These are phyloP conservation scores for Isatis lusitanica DNA, from an alignment of 441 rosid genomes.

Conservation along the genomic window DNA sequence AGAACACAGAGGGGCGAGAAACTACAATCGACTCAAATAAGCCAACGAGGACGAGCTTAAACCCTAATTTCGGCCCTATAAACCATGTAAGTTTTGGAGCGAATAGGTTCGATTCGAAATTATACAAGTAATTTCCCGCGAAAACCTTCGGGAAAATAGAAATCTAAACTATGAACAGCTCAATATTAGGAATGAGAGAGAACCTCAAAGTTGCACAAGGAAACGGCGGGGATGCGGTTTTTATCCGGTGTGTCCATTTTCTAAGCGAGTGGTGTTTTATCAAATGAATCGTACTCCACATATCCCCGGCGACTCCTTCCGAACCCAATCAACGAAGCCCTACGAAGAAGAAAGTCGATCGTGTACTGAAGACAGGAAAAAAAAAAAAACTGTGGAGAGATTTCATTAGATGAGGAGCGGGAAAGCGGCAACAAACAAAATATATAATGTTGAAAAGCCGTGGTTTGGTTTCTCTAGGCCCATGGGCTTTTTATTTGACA, in stretches of 20 bases:
- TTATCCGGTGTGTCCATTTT: conserved; percentile 62
- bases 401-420: conserved; percentile 37
- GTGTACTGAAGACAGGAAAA: not conserved
- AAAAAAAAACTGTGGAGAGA: conserved; percentile 17
- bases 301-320: not conserved
- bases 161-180: not conserved
- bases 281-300: not conserved
- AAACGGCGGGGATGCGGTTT: conserved; percentile 39
- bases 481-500: not conserved
- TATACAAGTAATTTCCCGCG: not conserved
- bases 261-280: conserved; percentile 2
- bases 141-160: not conserved
- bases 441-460: not conserved
- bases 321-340: not conserved
- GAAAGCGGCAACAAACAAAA: conserved; percentile 33
- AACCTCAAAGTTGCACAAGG: conserved; percentile 52
- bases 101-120: no score
- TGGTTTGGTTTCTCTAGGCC: conserved; percentile 3
- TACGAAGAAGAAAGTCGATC: conserved; percentile 13
- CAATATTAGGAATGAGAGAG: not conserved
- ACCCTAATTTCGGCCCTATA: no score
- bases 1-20: no score
- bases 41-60: no score
- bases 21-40: no score
- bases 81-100: no score